A percentile compares a stretch with the other conserved stretches of the same genome.
Conservation (phyloP, 176 grass and related monocot species). For the Cymbopogon citratus region DNA sequence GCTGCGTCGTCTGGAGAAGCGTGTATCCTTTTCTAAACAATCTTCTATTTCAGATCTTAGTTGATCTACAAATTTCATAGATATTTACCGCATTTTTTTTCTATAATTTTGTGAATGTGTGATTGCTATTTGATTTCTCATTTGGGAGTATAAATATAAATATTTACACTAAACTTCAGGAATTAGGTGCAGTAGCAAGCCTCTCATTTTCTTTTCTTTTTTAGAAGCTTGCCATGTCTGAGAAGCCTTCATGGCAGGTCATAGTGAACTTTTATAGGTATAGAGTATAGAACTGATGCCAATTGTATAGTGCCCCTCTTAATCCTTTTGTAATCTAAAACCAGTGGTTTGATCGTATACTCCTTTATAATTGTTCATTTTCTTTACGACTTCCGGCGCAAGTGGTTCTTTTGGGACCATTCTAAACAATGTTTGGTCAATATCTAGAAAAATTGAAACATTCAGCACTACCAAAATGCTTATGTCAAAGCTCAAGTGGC, state of each 20-base stretch:
- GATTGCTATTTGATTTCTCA: not conserved
- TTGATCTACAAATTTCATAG: not conserved
- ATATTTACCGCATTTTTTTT: not conserved
- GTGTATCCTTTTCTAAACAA: slow-evolving; percentile 54
- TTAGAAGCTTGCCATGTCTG: not conserved
- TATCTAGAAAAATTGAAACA: not conserved
- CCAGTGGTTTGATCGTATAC: too few species aligned
- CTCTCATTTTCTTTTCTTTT: not conserved
- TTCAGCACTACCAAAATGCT: not conserved
- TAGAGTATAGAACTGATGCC: not conserved
- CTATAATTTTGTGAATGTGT: not conserved
- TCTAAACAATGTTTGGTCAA: not conserved
- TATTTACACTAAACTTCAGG: too few species aligned
- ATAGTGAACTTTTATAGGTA: not conserved
- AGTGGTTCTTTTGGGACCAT: not conserved
- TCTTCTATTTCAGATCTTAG: not conserved
- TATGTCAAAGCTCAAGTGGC: not conserved
- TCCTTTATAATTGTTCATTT: not conserved
- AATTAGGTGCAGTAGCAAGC: not conserved
- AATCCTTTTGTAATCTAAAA: not conserved
- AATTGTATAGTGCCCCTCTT: not conserved
- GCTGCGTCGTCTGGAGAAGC: slow-evolving; percentile 87
- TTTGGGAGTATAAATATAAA: too few species aligned
- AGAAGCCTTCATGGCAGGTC: not conserved
- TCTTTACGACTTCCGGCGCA: not conserved